Base-by-base conservation (phyloP, 169 alveolate species). In the Plasmodium malariae region DNA sequence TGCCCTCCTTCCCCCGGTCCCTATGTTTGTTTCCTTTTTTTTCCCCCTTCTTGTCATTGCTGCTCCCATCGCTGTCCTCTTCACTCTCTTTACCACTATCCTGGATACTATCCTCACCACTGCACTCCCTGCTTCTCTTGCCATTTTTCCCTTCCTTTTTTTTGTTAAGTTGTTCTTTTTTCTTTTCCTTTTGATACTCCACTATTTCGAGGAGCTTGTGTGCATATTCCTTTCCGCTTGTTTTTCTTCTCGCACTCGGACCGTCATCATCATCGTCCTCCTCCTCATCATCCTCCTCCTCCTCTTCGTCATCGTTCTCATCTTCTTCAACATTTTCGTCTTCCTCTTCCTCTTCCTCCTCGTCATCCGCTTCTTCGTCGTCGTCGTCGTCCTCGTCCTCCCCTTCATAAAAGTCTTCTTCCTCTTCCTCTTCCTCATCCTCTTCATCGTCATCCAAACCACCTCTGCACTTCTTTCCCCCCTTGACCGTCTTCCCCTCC, bases 361-460 rank as follows among this genome's bases (percentile, higher is more conserved):
- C 63, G 17, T 71, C 85, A 26, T 71, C 85, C 24, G 45, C 67
- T 28, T 19, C 67, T 5, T 51, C 67, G 0, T 71, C 67, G 1
- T 30, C 67, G 7, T 26, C 40, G 0, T 71, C 85, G 0, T 48
- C 68, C 12, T 7, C 76, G 7, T 37, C 60, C 12, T 60, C 71
- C 21, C 21, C 71, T 11, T 11, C 83, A 2, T 26, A 12, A 3
- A 32, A 17, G 9, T 51, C 63, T 26, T 55, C 57, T 65, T 87
- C 87, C 21, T 48, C 49, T 17, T 87, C 87, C 14, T 83, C 83
- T 83, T 40, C 92, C 7, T 70, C 92, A 2, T 68, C 92, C 3
- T 86, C 86, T 3, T 14, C 87, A 5, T 3, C 74, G 24, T 6
- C 45, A 0, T 32, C 74, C 21, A 45, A 62, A 17, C 32, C 76